Conservation (phyloP, 2,329 filamentous ascomycete species). For the Pseudonectria buxi region DNA sequence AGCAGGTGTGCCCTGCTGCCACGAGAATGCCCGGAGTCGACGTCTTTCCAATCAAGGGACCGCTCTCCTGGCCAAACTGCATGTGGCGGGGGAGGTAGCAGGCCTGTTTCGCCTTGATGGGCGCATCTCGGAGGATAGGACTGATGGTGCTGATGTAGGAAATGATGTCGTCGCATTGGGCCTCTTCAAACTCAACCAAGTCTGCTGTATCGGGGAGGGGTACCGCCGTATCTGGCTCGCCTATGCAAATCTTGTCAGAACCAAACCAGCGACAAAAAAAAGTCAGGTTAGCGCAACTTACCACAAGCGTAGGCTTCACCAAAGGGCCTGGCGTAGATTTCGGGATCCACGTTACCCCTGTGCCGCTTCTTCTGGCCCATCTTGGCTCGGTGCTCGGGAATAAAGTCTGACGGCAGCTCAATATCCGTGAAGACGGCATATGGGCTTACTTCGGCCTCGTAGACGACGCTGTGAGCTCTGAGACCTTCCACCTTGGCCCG, state of each 20-base stretch:
- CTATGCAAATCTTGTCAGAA: conserved; percentile 23
- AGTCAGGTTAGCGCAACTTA: conserved; percentile 21
- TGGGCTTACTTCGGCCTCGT: conserved; percentile 57
- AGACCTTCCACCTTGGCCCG: conserved; percentile 50
- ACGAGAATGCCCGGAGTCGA: conserved; percentile 68
- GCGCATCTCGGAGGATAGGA: conserved; percentile 58
- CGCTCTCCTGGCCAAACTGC: conserved; percentile 51
- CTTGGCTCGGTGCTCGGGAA: conserved; percentile 41
- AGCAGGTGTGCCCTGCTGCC: conserved; percentile 90
- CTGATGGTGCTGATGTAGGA: conserved; percentile 66
- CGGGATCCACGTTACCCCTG: conserved; percentile 66
- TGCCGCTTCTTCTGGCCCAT: conserved; percentile 46
- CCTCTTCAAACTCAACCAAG: conserved; percentile 66
- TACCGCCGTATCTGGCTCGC: conserved; percentile 69
- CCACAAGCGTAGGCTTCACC: conserved; percentile 92
- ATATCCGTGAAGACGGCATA: conserved; percentile 87
- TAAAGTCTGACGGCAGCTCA: conserved; percentile 59
- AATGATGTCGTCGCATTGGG: conserved; percentile 76
- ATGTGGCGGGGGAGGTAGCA: conserved; percentile 85
- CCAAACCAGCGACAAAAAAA: not conserved
- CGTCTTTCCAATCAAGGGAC: conserved; percentile 73
- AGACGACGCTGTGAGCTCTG: conserved; percentile 60
- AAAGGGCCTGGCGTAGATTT: conserved; percentile 88
- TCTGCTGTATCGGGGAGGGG: conserved; percentile 72
- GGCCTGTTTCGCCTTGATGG: conserved; percentile 72